phyloP scores from a whole-genome alignment of 2,329 filamentous ascomycete species.

The Cladosporium sp. region DNA sequence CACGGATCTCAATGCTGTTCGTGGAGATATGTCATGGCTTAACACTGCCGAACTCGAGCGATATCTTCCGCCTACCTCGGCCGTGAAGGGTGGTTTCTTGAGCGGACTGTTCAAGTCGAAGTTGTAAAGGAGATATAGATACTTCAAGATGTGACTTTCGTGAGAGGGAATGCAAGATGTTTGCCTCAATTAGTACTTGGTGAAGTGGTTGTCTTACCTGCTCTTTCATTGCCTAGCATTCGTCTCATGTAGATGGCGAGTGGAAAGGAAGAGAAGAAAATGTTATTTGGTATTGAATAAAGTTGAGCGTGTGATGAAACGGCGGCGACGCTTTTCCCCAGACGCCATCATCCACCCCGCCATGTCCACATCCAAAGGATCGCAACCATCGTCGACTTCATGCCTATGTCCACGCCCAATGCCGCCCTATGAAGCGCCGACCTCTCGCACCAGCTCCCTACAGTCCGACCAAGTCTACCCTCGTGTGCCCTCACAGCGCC shows the following conservation, averaged over 20 bases:
- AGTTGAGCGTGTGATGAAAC: not conserved
- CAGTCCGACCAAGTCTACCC: conserved; percentile 12
- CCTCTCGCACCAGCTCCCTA: conserved; percentile 19
- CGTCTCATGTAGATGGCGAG: too few species aligned
- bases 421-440: conserved; percentile 14
- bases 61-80: conserved; percentile 36
- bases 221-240: too few species aligned
- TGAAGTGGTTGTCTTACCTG: not conserved
- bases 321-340: not conserved
- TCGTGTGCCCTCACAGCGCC: conserved; percentile 27
- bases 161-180: too few species aligned
- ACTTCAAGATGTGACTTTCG: not conserved
- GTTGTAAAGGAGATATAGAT: conserved; percentile 1
- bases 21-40: conserved; percentile 52
- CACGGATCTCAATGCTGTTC: conserved; percentile 55
- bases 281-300: too few species aligned
- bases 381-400: conserved; percentile 14
- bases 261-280: not conserved
- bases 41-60: conserved; percentile 52
- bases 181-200: too few species aligned
- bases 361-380: not conserved
- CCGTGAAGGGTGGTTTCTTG: not conserved
- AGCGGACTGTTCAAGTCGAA: conserved; percentile 5
- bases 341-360: conserved; percentile 2
- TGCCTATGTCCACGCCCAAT: conserved; percentile 26